Evolutionary conservation across 2,329 filamentous ascomycete genomes (phyloP), one percentile per base, ranked within the genome.

Genomic region (Pseudogymnoascus sp.): DNA sequence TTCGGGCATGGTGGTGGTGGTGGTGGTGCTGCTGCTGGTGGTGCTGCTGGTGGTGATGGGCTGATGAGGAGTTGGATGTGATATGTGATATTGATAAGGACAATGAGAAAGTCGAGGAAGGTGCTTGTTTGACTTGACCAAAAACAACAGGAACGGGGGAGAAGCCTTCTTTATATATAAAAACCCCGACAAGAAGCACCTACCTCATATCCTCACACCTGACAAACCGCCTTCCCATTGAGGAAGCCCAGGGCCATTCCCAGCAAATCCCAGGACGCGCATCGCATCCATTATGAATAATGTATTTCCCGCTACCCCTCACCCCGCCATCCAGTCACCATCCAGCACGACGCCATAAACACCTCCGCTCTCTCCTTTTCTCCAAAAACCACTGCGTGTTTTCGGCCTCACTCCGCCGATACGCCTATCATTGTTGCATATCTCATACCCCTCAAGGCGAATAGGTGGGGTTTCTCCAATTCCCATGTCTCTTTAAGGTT

Each of bases 401-500:
- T 16, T 31, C 44, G 24, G 44, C 14, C 44, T 50, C 7, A 3
- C 44, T 4, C 24, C 6, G 24, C 44, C 44, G 44, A 50, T 29
- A 10, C 24, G 4, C 44, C 24, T 29, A 50, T 31, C 44, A 29
- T 50, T 50, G 14, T 6, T 16, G 14, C 3, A 50, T 16, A 11
- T 50, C 44, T 4, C 19, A 47, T 26, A 47, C 13, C 42, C 42
- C 21, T 47, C 42, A 47, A 47, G 42, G 44, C 31, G 8, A 6
- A 50, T 29, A 50, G 6, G 44, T 50, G 44, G 44, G 14, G 24
- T 29, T 16, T 10, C 7, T 50, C 6, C 21, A 4, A 50, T 50
- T 50, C 44, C 44, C 44, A 50, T 50, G 44, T 50, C 44, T n/a
- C 44, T 5, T 50, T 50, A 50, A 50, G 44, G 44, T 50, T 50